Evolutionary conservation across 176 grass and related monocot genomes (phyloP).

Genomic region (Tillandsia leiboldiana): DNA sequence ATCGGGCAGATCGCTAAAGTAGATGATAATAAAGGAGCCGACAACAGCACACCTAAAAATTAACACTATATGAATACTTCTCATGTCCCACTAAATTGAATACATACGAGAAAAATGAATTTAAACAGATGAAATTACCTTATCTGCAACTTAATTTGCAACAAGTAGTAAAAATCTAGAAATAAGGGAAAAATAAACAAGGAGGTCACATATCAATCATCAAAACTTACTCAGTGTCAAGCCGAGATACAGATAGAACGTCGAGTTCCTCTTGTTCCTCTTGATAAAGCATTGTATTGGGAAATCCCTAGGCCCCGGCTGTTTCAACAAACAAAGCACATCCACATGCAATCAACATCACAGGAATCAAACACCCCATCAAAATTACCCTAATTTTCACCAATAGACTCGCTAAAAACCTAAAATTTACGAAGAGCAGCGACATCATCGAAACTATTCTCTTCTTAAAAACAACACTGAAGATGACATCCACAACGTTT

Average conservation of each 20-base stretch:
- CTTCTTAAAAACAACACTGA: too few species aligned
- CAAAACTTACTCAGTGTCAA: constrained; percentile 53
- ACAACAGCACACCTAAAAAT: too few species aligned
- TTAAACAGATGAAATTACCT: too few species aligned
- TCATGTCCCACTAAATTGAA: too few species aligned
- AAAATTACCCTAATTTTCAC: not conserved
- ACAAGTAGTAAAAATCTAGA: not conserved
- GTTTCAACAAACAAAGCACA: constrained; percentile 1
- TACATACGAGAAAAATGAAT: too few species aligned
- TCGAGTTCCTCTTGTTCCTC: constrained; percentile 85
- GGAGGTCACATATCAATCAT: not conserved
- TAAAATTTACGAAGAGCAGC: too few species aligned
- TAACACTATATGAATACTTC: too few species aligned
- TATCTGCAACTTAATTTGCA: too few species aligned
- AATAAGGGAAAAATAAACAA: not conserved
- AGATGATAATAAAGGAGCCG: too few species aligned
- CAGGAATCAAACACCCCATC: not conserved
- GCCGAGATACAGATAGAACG: constrained; percentile 71
- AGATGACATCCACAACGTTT: not conserved
- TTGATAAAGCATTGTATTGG: constrained; percentile 90
- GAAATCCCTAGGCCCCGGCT: constrained; percentile 69
- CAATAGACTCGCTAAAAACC: not conserved
- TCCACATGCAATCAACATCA: not conserved
- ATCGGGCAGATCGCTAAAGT: too few species aligned
- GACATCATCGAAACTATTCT: too few species aligned